Evolutionary conservation across 768 basidiomycete genomes (phyloP), one percentile per base, ranked within the genome.

Genomic region (Phylloporus sp.): DNA sequence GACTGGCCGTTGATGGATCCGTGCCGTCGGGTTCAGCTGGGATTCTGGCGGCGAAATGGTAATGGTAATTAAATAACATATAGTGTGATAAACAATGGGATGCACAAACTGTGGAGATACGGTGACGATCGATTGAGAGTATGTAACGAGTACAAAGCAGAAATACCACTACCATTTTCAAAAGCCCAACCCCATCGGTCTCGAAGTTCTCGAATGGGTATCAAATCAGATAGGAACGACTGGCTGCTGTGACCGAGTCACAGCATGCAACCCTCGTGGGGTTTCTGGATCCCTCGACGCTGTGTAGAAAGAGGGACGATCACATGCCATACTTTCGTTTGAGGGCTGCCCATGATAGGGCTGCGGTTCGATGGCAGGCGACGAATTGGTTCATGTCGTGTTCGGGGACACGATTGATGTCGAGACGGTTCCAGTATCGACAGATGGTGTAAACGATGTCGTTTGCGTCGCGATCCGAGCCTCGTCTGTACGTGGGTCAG

Each of bases 321-420:
- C 60, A 75, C 69, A 81, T 75, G 60, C 84, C 77, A 58, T 89
- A 89, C 61, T 83, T 88, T 68, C 78, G 75, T 67, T 79, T 82
- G 49, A 91, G 69, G 36, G 87, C 82, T 38, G 71, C 69, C 89
- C 89, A 91, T 6, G 84, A 82, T 17, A 84, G 75, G 9, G 75
- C 80, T 34, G 78, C 85, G n/a, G 74, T 69, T 35, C 75, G 64
- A 57, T 85, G 74, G 29, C 71, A 72, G 13, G 72, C 60, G 24
- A 86, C 82, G 59, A 91, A 91, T 24, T 77, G 73, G 48, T 80
- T 80, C 89, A 91, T 91, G 60, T 91, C 89, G 49, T 82, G 79
- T 65, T 91, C 89, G 22, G 83, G 82, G 49, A 91, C 83, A 55
- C 89, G 85, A 62, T 91, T 91, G 55, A 90, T 81, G 65, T 91